Evolutionary conservation across 2,329 filamentous ascomycete genomes (phyloP).

Genomic region (Phialophora tarda): DNA sequence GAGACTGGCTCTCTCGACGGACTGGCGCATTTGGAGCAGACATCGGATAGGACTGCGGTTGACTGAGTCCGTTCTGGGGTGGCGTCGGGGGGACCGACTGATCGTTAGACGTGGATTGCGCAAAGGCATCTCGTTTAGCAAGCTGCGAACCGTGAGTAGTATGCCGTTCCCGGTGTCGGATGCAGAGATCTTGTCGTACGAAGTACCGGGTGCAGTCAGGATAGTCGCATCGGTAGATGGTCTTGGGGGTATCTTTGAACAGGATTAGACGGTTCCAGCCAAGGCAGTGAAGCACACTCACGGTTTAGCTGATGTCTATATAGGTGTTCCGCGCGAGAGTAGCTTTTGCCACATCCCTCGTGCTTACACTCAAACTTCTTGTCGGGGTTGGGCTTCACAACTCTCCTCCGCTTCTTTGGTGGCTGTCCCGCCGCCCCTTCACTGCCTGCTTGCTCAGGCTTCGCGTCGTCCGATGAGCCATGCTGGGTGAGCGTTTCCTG

Average conservation of each 20-base stretch:
- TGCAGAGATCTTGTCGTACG: slow-evolving; percentile 89
- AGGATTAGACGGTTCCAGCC: slow-evolving; percentile 7
- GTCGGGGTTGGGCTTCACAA: slow-evolving; percentile 53
- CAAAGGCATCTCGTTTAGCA: slow-evolving; percentile 56
- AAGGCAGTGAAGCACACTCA: slow-evolving; percentile 51
- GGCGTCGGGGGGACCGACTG: slow-evolving; percentile 31
- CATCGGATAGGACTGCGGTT: slow-evolving; percentile 43
- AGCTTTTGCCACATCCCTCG: slow-evolving; percentile 90
- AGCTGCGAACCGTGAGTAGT: slow-evolving; percentile 65
- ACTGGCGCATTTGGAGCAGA: slow-evolving; percentile 43
- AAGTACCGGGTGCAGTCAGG: slow-evolving; percentile 89
- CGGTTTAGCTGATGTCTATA: slow-evolving; percentile 96
- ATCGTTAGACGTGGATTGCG: slow-evolving; percentile 41
- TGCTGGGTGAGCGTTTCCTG: slow-evolving; percentile 25
- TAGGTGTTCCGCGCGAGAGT: slow-evolving; percentile 93
- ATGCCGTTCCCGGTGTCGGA: slow-evolving; percentile 81
- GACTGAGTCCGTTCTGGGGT: slow-evolving; percentile 28
- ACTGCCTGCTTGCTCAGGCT: slow-evolving; percentile 5
- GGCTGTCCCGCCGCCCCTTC: slow-evolving; percentile 23
- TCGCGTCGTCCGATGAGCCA: slow-evolving; percentile 20
- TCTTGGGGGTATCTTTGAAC: slow-evolving; percentile 80
- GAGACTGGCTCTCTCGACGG: slow-evolving; percentile 17
- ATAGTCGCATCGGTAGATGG: slow-evolving; percentile 92
- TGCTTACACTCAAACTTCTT: slow-evolving; percentile 78
- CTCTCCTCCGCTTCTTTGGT: slow-evolving; percentile 52